A percentile compares a stretch with the other conserved stretches of the same genome.
phyloP scores from a whole-genome alignment of 345 rosid species.

The Populus tremula region DNA sequence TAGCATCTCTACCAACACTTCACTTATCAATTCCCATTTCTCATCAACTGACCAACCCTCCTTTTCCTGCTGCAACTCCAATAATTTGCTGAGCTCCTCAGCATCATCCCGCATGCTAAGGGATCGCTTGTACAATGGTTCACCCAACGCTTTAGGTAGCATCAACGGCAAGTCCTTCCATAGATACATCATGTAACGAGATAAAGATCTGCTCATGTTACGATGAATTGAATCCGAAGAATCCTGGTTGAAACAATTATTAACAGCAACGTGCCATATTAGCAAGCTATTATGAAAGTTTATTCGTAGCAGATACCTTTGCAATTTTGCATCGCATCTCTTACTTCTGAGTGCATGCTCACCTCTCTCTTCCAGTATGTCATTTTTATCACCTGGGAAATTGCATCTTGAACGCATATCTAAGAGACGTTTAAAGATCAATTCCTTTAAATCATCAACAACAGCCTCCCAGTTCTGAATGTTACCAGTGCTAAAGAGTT shows the following conservation, averaged over 20 bases:
- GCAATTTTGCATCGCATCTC: no score
- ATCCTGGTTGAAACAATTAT: not conserved
- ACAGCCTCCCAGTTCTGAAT: not conserved
- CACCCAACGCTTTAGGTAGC: not conserved
- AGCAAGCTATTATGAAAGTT: not conserved
- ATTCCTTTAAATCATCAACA: no score
- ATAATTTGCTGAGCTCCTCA: not conserved
- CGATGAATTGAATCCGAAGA: no score
- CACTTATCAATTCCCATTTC: not conserved
- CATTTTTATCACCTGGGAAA: no score
- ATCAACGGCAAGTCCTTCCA: not conserved
- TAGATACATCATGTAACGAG: not conserved
- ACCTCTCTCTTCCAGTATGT: not conserved
- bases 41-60: no score
- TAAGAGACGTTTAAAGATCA: not conserved
- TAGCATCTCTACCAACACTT: not conserved
- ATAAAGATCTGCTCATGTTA: not conserved
- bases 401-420: not conserved
- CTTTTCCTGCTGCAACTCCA: no score
- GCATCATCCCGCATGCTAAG: not conserved
- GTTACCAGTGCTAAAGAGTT: no score
- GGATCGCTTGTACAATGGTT: not conserved
- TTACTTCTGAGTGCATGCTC: not conserved
- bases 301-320: no score
- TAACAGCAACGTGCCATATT: not conserved